Evolutionary conservation across 192 early-diverging fungal species (phyloP), one percentile per base, ranked within the genome.

Genomic region (Coemansia sp.): DNA sequence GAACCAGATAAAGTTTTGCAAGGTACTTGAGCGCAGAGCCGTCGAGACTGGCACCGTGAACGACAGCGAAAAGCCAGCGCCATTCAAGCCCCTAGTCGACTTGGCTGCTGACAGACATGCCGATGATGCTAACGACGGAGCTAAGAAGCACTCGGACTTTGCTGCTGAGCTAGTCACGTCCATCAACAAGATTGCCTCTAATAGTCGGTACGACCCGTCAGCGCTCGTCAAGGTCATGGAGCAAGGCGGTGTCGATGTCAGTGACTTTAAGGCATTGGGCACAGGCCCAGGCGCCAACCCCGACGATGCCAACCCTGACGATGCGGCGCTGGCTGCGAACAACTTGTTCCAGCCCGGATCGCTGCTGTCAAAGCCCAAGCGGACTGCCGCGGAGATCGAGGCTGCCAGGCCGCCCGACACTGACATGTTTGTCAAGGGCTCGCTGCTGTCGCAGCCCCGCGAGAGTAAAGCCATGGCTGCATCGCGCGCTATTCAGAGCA

Each of bases 391-490:
- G 3, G 80, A 74, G 39, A 62, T 68, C n/a, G 65, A 64, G 50
- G 72, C 72, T 2, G 52, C 64, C 40, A 52, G 68, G 53, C 74
- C 39, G 2, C 61, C 10, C 1, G 80, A 82, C 12, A 15, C 38
- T 5, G 75, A 82, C 20, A 49, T 82, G 65, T 82, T 74, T 68
- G 71, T 69, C 62, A 82, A 82, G 69, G 80, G 80, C 1, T 82
- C 80, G 58, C 72, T 82, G 57, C 66, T 82, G 46, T 68, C 80
- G 31, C 80, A 82, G 72, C 71, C 80, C 39, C 71, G 80, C 38
- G 80, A 77, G 69, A 82, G 80, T 72, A 82, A 82, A 31, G 80
- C 80, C 29, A 60, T 82, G 47, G 75, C 75, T n/a, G 80, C 80
- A 24, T 82, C 80, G 66, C 71, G 80, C 18, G 80, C 80, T 5